Percentiles rank a stretch among this genome's conserved stretches.
These are phyloP conservation scores for Microdochium trichocladiopsis DNA, from an alignment of 2,329 filamentous ascomycete species.

Conservation along the genomic window DNA sequence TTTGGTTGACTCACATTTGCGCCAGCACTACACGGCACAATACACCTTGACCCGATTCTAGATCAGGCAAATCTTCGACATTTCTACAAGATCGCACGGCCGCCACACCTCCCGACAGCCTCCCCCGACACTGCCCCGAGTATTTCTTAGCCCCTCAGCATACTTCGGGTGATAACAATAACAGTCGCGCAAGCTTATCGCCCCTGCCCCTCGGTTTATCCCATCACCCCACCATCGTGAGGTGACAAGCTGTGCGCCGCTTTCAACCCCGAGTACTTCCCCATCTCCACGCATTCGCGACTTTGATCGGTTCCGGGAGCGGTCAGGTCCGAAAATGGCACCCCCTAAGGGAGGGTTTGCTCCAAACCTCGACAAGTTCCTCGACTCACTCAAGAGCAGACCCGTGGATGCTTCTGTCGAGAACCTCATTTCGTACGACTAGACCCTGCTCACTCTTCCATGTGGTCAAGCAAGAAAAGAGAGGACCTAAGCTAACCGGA, in stretches of 20 bases:
- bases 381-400: slow-evolving; percentile 70
- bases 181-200: too few relatives aligned
- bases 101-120: too few relatives aligned
- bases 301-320: background rate
- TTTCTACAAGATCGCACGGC: too few relatives aligned
- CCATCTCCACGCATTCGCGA: background rate
- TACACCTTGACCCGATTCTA: background rate
- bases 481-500: background rate
- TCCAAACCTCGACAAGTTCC: slow-evolving; percentile 70
- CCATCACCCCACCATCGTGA: background rate
- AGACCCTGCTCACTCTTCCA: slow-evolving; percentile 2
- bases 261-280: background rate
- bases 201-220: background rate
- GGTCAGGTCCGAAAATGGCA: slow-evolving; percentile 38
- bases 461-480: background rate
- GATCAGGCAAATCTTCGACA: too few relatives aligned
- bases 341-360: slow-evolving; percentile 49
- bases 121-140: too few relatives aligned
- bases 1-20: background rate
- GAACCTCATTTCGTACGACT: slow-evolving; percentile 68
- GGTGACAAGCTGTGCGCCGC: background rate
- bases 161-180: too few relatives aligned
- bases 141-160: too few relatives aligned
- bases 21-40: background rate
- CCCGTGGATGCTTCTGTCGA: slow-evolving; percentile 79